Base-by-base conservation (phyloP, 1,139 yeast species). In the Saccharomyces hybrid region DNA sequence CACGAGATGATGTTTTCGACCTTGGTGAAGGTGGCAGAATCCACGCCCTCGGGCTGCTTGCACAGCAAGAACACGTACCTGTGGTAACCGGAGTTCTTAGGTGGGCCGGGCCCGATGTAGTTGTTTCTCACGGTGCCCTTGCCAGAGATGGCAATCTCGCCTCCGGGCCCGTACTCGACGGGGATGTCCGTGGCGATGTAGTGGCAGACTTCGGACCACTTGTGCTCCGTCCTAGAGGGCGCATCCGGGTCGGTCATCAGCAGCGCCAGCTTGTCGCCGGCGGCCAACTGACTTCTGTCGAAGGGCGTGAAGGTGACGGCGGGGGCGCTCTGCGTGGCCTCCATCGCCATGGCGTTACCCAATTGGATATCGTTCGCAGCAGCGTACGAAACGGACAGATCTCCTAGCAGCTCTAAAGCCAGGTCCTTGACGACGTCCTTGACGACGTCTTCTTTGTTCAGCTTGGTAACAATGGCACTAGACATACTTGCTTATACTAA, bases 221-320 rank as follows among this genome's bases (percentile, higher is more conserved):
- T 86, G 64, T 85, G 82, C 69, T 89, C 96, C 1, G 79, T 77
- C 60, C 82, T 78, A 2, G 90, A 80, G 24, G 96, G 96, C 8
- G 96, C 96, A 74, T 90, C 97, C 1, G 97, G 97, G 69, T 90
- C 96, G 4, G 96, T 89, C 62, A 89, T 64, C 3, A 87, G 86
- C 61, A 89, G 73, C 4, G 91, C 44, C 24, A 38, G 26, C 19
- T 38, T 38, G 7, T 38, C 44, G n/a, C 19, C 26, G 5, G n/a
- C 44, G 16, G 44, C 16, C 44, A 38, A 38, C 6, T 72, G 74
- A 69, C 71, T 70, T 61, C 71, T 27, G 50, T 26, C 6, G 38
- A 38, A 19, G 47, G 51, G 21, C 47, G 54, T 82, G 70, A 87
- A 82, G 65, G 86, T 86, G 56, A 89, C 76, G 42, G 71, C 67